Conservation (phyloP, 495 filamentous ascomycete genomes). For the Chaetomium fimeti region DNA sequence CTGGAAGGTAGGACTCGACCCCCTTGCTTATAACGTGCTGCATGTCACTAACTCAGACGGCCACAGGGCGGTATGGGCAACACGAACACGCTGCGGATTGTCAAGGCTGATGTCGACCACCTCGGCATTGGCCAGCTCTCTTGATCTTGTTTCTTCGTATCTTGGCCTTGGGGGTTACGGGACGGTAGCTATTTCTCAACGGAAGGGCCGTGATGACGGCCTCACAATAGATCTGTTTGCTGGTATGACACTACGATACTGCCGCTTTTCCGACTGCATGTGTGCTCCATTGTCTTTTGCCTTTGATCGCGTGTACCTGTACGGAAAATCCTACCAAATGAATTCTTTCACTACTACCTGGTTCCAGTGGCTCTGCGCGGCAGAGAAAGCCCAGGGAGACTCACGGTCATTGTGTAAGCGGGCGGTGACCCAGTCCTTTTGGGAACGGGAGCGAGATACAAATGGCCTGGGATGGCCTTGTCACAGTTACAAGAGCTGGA, state of each 20-base stretch:
- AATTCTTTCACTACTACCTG: too few relatives aligned
- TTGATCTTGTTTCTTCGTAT: constrained; percentile 3
- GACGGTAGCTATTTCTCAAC: constrained; percentile 5
- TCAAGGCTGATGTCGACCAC: constrained; percentile 54
- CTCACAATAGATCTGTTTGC: constrained; percentile 20
- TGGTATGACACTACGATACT: not conserved
- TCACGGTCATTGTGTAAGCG: too few relatives aligned
- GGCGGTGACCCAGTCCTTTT: too few relatives aligned
- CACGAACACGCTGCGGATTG: constrained; percentile 79
- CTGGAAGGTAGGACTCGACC: constrained; percentile 55
- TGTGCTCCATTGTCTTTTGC: not conserved
- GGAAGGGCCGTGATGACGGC: not conserved
- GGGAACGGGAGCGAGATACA: too few relatives aligned
- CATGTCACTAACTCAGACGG: not conserved
- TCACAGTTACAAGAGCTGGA: too few relatives aligned
- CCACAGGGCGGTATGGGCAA: constrained; percentile 87
- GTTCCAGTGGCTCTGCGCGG: too few relatives aligned
- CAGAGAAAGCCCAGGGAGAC: too few relatives aligned
- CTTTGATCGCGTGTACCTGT: too few relatives aligned
- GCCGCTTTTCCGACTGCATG: not conserved
- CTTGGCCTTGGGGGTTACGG: constrained; percentile 6
- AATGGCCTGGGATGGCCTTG: too few relatives aligned
- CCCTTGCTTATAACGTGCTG: not conserved
- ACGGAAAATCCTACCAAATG: too few relatives aligned
- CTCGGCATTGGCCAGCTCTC: constrained; percentile 44